Percentiles rank a stretch among this genome's conserved stretches.
These are phyloP conservation scores for Bipolaris oryzae DNA, from an alignment of 2,329 filamentous ascomycete species.

Conservation along the genomic window DNA sequence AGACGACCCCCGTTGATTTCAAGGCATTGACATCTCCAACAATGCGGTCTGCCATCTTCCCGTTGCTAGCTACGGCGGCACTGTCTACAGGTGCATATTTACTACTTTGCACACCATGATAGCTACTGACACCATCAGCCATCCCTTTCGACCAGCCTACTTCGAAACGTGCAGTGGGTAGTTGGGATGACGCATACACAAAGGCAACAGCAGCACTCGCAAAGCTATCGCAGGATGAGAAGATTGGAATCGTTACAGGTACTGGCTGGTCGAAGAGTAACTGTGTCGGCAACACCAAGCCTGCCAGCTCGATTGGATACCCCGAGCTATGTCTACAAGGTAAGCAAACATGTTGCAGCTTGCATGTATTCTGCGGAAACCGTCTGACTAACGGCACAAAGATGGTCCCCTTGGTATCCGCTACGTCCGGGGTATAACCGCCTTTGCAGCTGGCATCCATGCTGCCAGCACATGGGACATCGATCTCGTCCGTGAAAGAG, in stretches of 20 bases:
- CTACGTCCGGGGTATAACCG: conserved; percentile 46
- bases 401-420: conserved; percentile 50
- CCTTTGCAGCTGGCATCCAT: conserved; percentile 49
- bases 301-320: conserved; percentile 44
- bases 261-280: conserved; percentile 42
- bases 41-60: conserved; percentile 36
- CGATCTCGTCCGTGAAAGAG: conserved; percentile 43
- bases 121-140: conserved; percentile 22
- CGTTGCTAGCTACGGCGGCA: conserved; percentile 31
- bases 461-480: conserved; percentile 49
- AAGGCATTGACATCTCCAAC: conserved; percentile 9
- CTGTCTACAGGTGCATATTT: conserved; percentile 29
- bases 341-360: conserved; percentile 23
- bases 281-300: conserved; percentile 47
- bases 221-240: conserved; percentile 49
- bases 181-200: conserved; percentile 49
- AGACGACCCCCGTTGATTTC: conserved; percentile 2
- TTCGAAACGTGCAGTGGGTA: conserved; percentile 34
- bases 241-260: conserved; percentile 49
- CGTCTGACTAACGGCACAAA: conserved; percentile 18
- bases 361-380: background rate
- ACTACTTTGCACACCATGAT: background rate
- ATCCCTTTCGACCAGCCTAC: conserved; percentile 23
- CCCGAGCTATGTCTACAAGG: conserved; percentile 50
- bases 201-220: conserved; percentile 50